phyloP scores from a whole-genome alignment of 805 yeast species.

The Candida ovalis region DNA sequence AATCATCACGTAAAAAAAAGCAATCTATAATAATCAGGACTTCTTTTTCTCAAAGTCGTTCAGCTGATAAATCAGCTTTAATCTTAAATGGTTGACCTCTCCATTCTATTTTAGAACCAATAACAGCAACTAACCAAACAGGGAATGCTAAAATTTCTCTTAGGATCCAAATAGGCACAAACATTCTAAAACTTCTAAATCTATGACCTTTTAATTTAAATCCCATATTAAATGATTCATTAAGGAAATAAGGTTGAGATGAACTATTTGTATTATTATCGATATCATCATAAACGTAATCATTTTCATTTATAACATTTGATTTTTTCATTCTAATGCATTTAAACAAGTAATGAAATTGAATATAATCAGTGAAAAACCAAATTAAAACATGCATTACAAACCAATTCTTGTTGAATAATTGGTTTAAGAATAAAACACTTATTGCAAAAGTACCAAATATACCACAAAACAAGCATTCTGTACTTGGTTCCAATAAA shows the following conservation, averaged over 20 bases:
- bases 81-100: constrained; percentile 74
- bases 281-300: neutral
- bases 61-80: constrained; percentile 72
- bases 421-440: constrained; percentile 34
- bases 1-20: no score
- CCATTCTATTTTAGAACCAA: constrained; percentile 75
- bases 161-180: constrained; percentile 52
- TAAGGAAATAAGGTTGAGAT: constrained; percentile 15
- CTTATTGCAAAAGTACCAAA: constrained; percentile 62
- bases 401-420: constrained; percentile 38
- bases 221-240: constrained; percentile 9
- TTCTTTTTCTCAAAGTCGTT: constrained; percentile 34
- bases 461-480: constrained; percentile 61
- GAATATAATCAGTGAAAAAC: constrained; percentile 61
- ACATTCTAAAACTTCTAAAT: constrained; percentile 13
- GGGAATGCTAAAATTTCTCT: constrained; percentile 79
- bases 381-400: constrained; percentile 55
- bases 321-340: constrained; percentile 9
- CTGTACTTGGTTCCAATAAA: constrained; percentile 82
- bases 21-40: no score
- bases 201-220: neutral
- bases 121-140: constrained; percentile 77
- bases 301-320: no score
- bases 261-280: neutral
- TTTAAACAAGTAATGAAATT: constrained; percentile 43